Conservation (phyloP, 73 alveolate species). For the Symbiodinium pilosum region DNA sequence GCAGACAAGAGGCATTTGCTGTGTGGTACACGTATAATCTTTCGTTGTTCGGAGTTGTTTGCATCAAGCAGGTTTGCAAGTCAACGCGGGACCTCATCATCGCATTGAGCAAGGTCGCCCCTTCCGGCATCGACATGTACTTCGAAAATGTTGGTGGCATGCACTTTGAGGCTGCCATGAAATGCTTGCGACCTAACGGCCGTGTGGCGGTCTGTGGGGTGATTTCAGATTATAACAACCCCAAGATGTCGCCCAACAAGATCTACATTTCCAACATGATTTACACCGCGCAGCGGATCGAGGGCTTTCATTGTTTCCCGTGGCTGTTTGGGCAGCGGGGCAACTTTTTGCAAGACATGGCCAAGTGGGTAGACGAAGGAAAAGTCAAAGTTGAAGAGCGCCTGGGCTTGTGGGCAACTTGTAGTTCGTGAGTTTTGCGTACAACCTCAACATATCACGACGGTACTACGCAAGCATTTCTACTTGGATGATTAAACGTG, state of each 20-base stretch:
- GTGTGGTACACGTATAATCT: too few relatives aligned
- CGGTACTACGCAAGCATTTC: too few relatives aligned
- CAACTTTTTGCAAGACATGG: slow-evolving; percentile 63
- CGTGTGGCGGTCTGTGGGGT: slow-evolving; percentile 88
- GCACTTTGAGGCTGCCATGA: slow-evolving; percentile 94
- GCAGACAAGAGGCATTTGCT: too few relatives aligned
- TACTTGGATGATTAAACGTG: too few relatives aligned
- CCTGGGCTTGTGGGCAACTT: background rate
- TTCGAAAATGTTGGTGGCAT: slow-evolving; percentile 95
- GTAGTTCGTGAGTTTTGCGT: too few relatives aligned
- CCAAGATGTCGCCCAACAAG: slow-evolving; percentile 59
- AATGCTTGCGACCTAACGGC: slow-evolving; percentile 63
- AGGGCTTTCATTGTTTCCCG: slow-evolving; percentile 90
- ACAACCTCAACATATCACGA: too few relatives aligned
- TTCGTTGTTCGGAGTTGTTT: background rate
- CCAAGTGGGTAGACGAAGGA: slow-evolving; percentile 66
- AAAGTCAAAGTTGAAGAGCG: slow-evolving; percentile 47
- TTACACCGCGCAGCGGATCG: slow-evolving; percentile 54
- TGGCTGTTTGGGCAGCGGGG: slow-evolving; percentile 84
- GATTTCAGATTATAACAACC: slow-evolving; percentile 69
- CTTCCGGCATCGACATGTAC: slow-evolving; percentile 94
- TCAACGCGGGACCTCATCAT: slow-evolving; percentile 28
- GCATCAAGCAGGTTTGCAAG: background rate
- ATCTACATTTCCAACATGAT: slow-evolving; percentile 79
- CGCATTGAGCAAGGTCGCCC: slow-evolving; percentile 69